These are phyloP conservation scores for Eimeria acervulina DNA, from an alignment of 169 alveolate species.

Conservation along the genomic window DNA sequence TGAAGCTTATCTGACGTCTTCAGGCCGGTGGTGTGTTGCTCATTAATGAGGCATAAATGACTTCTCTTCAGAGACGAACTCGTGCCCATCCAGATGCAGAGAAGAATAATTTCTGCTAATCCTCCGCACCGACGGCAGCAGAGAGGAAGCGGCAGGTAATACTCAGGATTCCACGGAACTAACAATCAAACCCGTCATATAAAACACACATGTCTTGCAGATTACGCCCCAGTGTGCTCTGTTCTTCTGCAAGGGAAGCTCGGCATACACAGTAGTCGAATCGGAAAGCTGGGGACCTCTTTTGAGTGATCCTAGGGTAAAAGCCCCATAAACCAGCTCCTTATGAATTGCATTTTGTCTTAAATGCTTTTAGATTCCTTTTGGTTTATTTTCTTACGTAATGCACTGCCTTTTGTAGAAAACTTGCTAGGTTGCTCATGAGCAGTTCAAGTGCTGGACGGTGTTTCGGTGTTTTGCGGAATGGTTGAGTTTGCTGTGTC, in stretches of 20 bases:
- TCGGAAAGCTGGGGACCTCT: not conserved
- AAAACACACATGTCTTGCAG: not conserved
- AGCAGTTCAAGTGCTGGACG: not conserved
- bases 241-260: not conserved
- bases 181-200: not conserved
- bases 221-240: not conserved
- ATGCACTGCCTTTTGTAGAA: not conserved
- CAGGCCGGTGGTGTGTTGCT: not conserved
- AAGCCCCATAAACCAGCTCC: not conserved
- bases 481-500: not conserved
- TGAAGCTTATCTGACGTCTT: not conserved
- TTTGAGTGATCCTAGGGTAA: not conserved
- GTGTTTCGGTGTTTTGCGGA: not conserved
- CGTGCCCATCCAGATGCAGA: not conserved
- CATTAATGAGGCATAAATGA: not conserved
- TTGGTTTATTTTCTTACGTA: not conserved
- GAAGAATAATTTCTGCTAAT: not conserved
- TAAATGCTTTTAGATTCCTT: not conserved
- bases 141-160: not conserved
- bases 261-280: not conserved
- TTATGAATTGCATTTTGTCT: not conserved
- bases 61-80: not conserved
- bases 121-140: not conserved
- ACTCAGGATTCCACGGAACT: not conserved
- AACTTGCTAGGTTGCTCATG: not conserved